phyloP scores from a whole-genome alignment of 345 rosid species.

The Stellera chamaejasme region DNA sequence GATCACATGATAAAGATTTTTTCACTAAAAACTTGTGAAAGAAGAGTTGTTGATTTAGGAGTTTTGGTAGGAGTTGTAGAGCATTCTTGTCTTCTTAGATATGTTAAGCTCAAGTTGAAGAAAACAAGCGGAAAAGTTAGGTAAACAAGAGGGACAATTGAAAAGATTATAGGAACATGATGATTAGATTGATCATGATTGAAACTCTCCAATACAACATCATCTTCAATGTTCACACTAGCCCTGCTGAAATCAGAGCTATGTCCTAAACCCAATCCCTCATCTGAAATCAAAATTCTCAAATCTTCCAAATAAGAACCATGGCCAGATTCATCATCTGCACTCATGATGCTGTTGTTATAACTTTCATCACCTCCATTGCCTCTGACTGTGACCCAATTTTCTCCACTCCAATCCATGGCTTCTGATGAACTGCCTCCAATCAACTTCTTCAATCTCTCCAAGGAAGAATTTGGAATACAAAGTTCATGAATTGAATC shows the following conservation, averaged over 20 bases:
- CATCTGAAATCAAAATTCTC: conserved; percentile 27
- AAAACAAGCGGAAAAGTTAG: background rate
- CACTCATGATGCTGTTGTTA: conserved; percentile 14
- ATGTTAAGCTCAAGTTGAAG: too few relatives aligned
- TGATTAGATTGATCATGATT: conserved; percentile 14
- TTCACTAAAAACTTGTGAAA: too few relatives aligned
- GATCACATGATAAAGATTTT: too few relatives aligned
- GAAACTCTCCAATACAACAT: conserved; percentile 26
- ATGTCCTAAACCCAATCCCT: conserved; percentile 29
- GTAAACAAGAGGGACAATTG: background rate
- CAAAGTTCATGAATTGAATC: conserved; percentile 11
- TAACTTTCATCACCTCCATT: conserved; percentile 21
- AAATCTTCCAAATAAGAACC: conserved; percentile 24
- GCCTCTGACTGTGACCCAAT: conserved; percentile 71
- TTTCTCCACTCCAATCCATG: conserved; percentile 20
- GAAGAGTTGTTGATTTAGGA: too few relatives aligned
- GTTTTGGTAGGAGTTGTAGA: too few relatives aligned
- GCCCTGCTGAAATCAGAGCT: conserved; percentile 4
- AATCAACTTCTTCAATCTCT: conserved; percentile 43
- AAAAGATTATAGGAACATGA: background rate
- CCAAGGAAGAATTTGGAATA: conserved; percentile 16
- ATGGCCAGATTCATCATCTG: background rate
- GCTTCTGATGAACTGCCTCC: conserved; percentile 9
- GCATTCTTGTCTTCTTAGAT: too few relatives aligned
- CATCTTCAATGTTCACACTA: conserved; percentile 12